Evolutionary conservation across 805 yeast genomes (phyloP).

Genomic region (Hyphopichia homilentoma): DNA sequence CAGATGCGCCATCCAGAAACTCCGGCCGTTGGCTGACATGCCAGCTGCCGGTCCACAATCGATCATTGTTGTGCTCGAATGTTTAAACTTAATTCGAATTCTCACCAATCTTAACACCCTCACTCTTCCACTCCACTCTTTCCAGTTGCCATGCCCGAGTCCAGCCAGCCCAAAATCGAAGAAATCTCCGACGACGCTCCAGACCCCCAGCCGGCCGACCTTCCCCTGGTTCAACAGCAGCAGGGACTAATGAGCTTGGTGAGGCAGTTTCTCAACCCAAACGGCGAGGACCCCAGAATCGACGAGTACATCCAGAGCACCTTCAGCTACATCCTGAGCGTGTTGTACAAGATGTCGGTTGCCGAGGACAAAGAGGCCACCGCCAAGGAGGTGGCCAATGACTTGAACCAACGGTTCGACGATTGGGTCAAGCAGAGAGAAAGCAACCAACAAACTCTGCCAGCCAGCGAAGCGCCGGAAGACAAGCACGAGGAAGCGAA

Average conservation of each 20-base stretch:
- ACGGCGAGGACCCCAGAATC: conserved; percentile 23
- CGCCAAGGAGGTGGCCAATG: conserved; percentile 32
- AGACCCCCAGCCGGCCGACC: neutral
- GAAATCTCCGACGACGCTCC: neutral
- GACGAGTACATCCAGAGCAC: conserved; percentile 24
- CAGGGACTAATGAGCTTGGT: conserved; percentile 1
- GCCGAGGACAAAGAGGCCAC: conserved; percentile 30
- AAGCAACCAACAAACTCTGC: conserved; percentile 7
- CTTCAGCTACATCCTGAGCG: conserved; percentile 22
- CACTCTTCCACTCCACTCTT: no score
- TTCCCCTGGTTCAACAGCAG: no score
- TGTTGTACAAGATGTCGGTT: conserved; percentile 24
- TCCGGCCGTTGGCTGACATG: no score
- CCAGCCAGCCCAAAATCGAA: conserved; percentile 1
- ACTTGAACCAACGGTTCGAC: conserved; percentile 23
- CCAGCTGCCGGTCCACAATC: no score
- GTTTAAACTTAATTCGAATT: no score
- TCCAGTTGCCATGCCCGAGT: no score
- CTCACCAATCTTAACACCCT: no score
- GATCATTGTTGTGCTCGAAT: no score
- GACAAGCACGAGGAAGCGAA: no score
- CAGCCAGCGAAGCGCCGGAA: no score
- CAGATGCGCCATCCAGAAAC: no score
- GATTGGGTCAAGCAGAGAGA: conserved; percentile 22
- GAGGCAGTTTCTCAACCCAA: conserved; percentile 21